Percentiles rank a stretch among this genome's conserved stretches.
Evolutionary conservation across 768 basidiomycete genomes (phyloP).

Genomic region (Russula vinacea): DNA sequence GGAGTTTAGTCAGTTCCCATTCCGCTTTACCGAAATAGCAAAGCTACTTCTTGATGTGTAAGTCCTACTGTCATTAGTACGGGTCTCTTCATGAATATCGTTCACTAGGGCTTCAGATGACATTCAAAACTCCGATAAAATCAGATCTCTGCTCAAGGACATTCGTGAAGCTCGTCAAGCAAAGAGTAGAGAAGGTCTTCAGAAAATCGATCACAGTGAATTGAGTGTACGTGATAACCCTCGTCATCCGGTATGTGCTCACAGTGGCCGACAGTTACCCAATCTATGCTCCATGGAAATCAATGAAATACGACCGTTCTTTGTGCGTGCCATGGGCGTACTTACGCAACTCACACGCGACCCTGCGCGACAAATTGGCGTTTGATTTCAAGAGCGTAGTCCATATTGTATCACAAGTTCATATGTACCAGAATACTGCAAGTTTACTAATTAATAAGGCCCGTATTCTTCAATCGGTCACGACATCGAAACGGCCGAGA

Average conservation of each 20-base stretch:
- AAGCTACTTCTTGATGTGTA: slow-evolving; percentile 94
- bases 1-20: slow-evolving; percentile 77
- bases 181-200: slow-evolving; percentile 84
- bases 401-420: not conserved
- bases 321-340: slow-evolving; percentile 75
- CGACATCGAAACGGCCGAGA: not conserved
- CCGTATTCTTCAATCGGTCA: not conserved
- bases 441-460: not conserved
- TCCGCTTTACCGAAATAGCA: slow-evolving; percentile 85
- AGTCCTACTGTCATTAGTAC: slow-evolving; percentile 34
- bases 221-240: slow-evolving; percentile 55
- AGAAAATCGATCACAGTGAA: slow-evolving; percentile 75
- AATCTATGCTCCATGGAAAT: slow-evolving; percentile 89
- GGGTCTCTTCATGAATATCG: not conserved
- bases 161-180: slow-evolving; percentile 95
- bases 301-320: slow-evolving; percentile 90
- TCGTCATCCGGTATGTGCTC: slow-evolving; percentile 4
- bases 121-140: slow-evolving; percentile 74
- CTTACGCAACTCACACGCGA: slow-evolving; percentile 53
- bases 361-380: slow-evolving; percentile 18
- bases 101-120: slow-evolving; percentile 83
- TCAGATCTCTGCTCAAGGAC: slow-evolving; percentile 86
- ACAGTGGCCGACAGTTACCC: slow-evolving; percentile 53
- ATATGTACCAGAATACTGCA: not conserved
- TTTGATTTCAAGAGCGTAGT: slow-evolving; percentile 1